A percentile compares a stretch with the other conserved stretches of the same genome.
phyloP scores from a whole-genome alignment of 441 rosid genomes.

The Pelargonium australe region DNA sequence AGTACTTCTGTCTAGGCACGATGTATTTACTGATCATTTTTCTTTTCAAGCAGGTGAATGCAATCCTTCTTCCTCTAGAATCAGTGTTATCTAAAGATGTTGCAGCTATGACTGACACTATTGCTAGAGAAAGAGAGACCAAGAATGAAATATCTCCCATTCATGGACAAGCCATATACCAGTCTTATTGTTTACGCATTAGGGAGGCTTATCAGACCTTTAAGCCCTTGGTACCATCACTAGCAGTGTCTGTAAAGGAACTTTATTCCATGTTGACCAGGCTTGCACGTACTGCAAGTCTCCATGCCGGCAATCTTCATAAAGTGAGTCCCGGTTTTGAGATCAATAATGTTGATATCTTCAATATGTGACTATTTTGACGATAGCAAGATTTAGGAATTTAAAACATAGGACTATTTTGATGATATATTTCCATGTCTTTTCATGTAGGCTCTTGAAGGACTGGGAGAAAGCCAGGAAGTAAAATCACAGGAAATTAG shows the following conservation, averaged over 20 bases:
- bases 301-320: slow-evolving; percentile 85
- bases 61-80: slow-evolving; percentile 76
- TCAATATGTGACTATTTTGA: slow-evolving; percentile 13
- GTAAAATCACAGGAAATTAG: slow-evolving; percentile 50
- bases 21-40: slow-evolving; percentile 19
- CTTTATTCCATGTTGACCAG: slow-evolving; percentile 56
- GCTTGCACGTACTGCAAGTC: slow-evolving; percentile 87
- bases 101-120: slow-evolving; percentile 80
- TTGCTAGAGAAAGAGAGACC: slow-evolving; percentile 65
- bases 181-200: slow-evolving; percentile 66
- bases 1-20: not conserved
- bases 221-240: slow-evolving; percentile 59
- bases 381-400: not conserved
- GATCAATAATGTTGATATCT: slow-evolving; percentile 15
- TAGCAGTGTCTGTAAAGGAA: slow-evolving; percentile 52
- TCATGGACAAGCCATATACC: slow-evolving; percentile 93
- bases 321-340: slow-evolving; percentile 38
- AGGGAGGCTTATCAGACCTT: slow-evolving; percentile 71
- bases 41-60: slow-evolving; percentile 55
- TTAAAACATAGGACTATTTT: not conserved
- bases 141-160: slow-evolving; percentile 76
- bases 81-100: slow-evolving; percentile 78
- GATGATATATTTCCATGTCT: not conserved
- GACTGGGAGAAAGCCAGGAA: slow-evolving; percentile 67
- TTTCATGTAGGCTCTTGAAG: slow-evolving; percentile 61